Base-by-base conservation (phyloP, 495 filamentous ascomycete genomes). In the Xylona heveae region DNA sequence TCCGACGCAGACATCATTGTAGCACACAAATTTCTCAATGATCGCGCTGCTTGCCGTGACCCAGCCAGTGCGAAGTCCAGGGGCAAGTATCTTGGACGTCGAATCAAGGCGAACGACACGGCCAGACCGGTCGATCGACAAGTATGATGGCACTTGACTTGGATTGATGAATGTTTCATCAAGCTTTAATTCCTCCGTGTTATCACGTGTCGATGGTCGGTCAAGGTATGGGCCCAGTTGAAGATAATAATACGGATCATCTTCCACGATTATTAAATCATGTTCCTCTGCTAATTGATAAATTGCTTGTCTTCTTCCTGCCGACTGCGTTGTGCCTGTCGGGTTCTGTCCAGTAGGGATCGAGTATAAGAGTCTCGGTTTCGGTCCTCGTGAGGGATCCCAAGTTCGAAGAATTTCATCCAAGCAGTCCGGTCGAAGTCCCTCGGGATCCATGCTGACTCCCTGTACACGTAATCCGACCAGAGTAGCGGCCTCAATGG, bases 71-170 rank as follows among this genome's bases (percentile, higher is more conserved):
- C 25, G 25, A 3, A 15, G 13, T 5, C 25, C 25, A 7, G 25
- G 25, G 3, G 25, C 25, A 7, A 28, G 13, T 3, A 28, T 28
- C 25, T 28, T 28, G 7, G 25, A 28, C n/a, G 5, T n/a, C 17
- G 55, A 57, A 40, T 59, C 55, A 25, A 59, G 52, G 28, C 55
- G 49, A 24, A 93, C 63, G 28, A 93, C 85, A 22, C 85, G 80
- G 41, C 85, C 85, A 43, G 90, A 74, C 12, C 58, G 64, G 50
- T 95, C 85, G 38, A 79, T 35, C 31, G 50, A 61, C 31, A 80
- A 51, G 51, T 68, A 79, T 2, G 68, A 82, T 0, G 81, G 84
- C 2, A 72, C 65, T n/a, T n/a, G n/a, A n/a, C n/a, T n/a, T n/a
- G n/a, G n/a, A n/a, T n/a, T n/a, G n/a, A n/a, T n/a, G n/a, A n/a